Conservation (phyloP, 2,329 filamentous ascomycete species). For the Ophiostoma sp. region DNA sequence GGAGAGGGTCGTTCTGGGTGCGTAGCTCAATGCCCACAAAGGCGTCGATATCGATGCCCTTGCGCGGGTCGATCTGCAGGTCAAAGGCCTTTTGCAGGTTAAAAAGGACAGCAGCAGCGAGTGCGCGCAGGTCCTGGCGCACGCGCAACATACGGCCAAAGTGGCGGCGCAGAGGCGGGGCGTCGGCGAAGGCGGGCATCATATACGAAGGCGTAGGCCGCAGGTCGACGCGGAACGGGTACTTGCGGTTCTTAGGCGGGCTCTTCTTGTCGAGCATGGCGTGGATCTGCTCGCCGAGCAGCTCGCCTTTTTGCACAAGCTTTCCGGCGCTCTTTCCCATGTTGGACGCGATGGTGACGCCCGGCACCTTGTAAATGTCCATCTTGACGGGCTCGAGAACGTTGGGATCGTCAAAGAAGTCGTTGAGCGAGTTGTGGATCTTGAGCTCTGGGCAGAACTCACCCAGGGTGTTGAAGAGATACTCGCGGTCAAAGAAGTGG, state of each 20-base stretch:
- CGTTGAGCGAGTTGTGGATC: slow-evolving; percentile 39
- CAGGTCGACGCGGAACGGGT: slow-evolving; percentile 40
- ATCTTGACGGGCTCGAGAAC: slow-evolving; percentile 34
- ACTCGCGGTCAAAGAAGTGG: slow-evolving; percentile 40
- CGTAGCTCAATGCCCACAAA: slow-evolving; percentile 42
- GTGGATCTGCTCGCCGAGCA: slow-evolving; percentile 33
- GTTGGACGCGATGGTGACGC: slow-evolving; percentile 21
- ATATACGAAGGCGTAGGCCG: slow-evolving; percentile 32
- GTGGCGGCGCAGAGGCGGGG: slow-evolving; percentile 35
- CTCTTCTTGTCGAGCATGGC: slow-evolving; percentile 34
- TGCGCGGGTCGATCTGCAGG: slow-evolving; percentile 35
- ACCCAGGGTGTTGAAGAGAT: slow-evolving; percentile 37
- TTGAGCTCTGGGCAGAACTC: slow-evolving; percentile 42
- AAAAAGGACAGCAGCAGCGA: slow-evolving; percentile 41
- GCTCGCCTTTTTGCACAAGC: slow-evolving; percentile 33
- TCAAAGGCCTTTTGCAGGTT: slow-evolving; percentile 32
- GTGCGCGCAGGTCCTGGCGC: slow-evolving; percentile 38
- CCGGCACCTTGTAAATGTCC: slow-evolving; percentile 31
- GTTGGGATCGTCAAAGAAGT: slow-evolving; percentile 38
- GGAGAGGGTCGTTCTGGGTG: slow-evolving; percentile 38
- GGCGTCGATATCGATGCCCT: slow-evolving; percentile 30
- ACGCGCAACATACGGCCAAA: slow-evolving; percentile 45
- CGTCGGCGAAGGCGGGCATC: slow-evolving; percentile 39
- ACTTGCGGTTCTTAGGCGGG: slow-evolving; percentile 34
- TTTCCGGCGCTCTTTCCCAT: slow-evolving; percentile 29